These are phyloP conservation scores for Cadophora luteo-olivacea DNA, from an alignment of 2,329 filamentous ascomycete genomes.

Conservation along the genomic window DNA sequence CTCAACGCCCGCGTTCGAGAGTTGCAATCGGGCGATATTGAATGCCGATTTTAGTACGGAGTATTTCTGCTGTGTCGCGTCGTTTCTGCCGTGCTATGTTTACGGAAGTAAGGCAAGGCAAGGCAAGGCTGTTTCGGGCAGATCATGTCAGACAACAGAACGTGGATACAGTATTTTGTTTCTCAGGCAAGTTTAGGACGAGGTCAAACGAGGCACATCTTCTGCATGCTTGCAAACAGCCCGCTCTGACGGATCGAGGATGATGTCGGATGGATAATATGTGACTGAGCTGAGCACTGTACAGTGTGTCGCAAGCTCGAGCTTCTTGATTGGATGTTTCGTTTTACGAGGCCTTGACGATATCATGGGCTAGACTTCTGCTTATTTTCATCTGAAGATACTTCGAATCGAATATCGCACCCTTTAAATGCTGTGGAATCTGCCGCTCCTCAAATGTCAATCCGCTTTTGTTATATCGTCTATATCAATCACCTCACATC, in stretches of 20 bases:
- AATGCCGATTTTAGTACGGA: neutral
- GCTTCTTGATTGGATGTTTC: slow-evolving; percentile 4
- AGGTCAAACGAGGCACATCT: neutral
- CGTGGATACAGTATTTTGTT: neutral
- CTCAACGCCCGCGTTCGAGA: slow-evolving; percentile 6
- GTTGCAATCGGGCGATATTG: neutral
- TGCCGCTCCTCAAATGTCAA: neutral
- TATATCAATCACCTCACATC: neutral
- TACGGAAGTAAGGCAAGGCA: neutral
- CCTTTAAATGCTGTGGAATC: too few species aligned
- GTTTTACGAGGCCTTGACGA: slow-evolving; percentile 7
- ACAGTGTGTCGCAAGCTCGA: slow-evolving; percentile 12
- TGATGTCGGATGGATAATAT: slow-evolving; percentile 4
- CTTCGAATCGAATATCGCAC: neutral
- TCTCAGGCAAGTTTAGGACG: neutral
- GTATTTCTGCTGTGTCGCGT: neutral
- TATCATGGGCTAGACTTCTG: neutral
- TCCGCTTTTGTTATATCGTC: neutral
- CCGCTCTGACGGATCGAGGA: slow-evolving; percentile 11
- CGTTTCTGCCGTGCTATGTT: slow-evolving; percentile 2
- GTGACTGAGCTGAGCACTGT: slow-evolving; percentile 11
- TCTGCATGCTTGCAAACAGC: neutral
- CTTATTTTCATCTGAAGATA: slow-evolving; percentile 5
- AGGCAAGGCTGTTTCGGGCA: slow-evolving; percentile 12
- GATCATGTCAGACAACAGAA: slow-evolving; percentile 1